A percentile compares a stretch with the other conserved stretches of the same genome.
These are phyloP conservation scores for Mycena venus DNA, from an alignment of 768 basidiomycete species.

Conservation along the genomic window DNA sequence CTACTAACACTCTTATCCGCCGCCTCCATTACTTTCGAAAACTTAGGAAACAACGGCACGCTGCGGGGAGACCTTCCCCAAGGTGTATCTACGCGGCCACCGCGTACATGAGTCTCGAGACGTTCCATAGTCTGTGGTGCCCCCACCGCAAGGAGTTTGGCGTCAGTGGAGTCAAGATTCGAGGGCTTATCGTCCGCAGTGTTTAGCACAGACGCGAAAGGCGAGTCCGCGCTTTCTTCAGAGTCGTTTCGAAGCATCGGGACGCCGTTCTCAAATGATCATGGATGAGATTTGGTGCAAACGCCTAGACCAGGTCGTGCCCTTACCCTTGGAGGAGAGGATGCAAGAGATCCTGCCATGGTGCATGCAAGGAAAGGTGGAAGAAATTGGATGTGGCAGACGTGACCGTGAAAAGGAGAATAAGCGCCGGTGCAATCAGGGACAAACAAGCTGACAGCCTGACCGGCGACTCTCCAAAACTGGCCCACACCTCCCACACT, in stretches of 20 bases:
- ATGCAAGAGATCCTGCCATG: no score
- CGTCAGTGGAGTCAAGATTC: slow-evolving; percentile 20
- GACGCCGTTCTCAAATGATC: background rate
- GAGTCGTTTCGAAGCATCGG: slow-evolving; percentile 28
- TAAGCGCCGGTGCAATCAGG: background rate
- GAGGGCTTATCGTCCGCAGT: slow-evolving; percentile 22
- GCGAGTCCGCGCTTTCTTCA: slow-evolving; percentile 25
- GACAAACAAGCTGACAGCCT: background rate
- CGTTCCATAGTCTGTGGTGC: background rate
- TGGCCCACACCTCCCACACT: no score
- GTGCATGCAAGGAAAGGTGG: no score
- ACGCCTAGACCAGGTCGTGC: background rate
- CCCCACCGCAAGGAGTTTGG: slow-evolving; percentile 11
- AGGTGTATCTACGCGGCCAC: background rate
- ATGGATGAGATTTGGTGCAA: background rate
- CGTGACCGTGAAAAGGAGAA: background rate
- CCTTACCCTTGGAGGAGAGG: background rate
- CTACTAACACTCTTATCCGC: slow-evolving; percentile 15
- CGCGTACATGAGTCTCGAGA: background rate
- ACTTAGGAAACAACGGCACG: slow-evolving; percentile 25
- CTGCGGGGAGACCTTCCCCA: background rate
- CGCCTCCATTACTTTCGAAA: slow-evolving; percentile 23
- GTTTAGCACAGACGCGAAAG: slow-evolving; percentile 21
- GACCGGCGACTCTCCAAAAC: no score
- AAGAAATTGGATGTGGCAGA: no score